These are phyloP conservation scores for Leptographium procerum DNA, from an alignment of 2,329 filamentous ascomycete species.

Conservation along the genomic window DNA sequence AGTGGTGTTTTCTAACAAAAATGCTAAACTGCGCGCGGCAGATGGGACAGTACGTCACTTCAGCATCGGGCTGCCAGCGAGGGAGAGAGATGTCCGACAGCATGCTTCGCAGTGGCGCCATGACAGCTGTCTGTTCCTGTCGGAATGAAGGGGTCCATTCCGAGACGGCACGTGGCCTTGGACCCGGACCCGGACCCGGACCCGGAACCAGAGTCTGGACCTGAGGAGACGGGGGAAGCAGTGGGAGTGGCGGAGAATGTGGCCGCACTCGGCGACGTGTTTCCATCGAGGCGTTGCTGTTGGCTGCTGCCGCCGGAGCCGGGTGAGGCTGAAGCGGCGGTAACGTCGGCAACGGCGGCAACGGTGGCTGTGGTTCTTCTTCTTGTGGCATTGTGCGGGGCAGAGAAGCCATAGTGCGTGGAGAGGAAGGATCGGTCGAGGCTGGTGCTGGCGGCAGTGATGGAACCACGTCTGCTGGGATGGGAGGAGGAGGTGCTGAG, in stretches of 20 bases:
- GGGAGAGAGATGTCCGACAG: constrained; percentile 47
- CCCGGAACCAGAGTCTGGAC: neutral
- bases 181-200: neutral
- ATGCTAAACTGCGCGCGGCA: constrained; percentile 71
- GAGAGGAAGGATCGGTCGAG: too few species aligned
- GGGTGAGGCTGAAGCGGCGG: neutral
- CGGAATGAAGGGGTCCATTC: neutral
- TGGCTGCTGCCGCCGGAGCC: neutral
- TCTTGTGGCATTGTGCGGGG: too few species aligned
- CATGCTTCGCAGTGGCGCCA: constrained; percentile 4
- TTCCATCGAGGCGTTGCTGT: neutral
- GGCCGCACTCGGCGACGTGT: neutral
- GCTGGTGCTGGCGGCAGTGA: too few species aligned
- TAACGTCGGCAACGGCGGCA: neutral
- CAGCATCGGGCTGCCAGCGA: constrained; percentile 78
- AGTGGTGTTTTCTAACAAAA: constrained; percentile 85
- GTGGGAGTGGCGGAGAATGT: neutral
- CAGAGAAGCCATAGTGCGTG: too few species aligned
- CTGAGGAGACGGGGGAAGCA: neutral
- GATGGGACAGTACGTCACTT: constrained; percentile 75
- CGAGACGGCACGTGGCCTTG: neutral
- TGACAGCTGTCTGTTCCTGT: neutral
- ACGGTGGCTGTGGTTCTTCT: neutral
- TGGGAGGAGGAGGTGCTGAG: neutral
- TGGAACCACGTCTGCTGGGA: too few species aligned